phyloP scores from a whole-genome alignment of 108 stramenopile species.

The Cylindrotheca closterium region DNA sequence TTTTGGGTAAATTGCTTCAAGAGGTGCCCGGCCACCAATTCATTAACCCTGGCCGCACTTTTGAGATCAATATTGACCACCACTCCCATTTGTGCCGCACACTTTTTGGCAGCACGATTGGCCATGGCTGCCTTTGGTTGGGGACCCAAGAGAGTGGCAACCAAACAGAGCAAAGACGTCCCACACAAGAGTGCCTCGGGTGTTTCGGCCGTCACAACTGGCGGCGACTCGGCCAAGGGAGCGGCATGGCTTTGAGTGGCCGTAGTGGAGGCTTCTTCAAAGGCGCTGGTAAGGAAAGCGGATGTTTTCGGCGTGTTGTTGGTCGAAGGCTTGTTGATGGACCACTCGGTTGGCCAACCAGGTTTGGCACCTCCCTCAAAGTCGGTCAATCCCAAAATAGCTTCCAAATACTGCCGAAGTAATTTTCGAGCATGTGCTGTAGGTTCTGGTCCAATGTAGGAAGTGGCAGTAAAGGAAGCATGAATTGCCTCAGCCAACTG shows the following conservation, averaged over 20 bases:
- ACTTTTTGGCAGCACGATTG: slow-evolving; percentile 74
- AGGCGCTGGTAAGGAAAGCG: slow-evolving; percentile 15
- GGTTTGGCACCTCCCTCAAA: slow-evolving; percentile 51
- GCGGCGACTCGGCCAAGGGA: slow-evolving; percentile 22
- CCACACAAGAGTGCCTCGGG: slow-evolving; percentile 61
- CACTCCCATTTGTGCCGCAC: slow-evolving; percentile 66
- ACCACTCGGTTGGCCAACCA: slow-evolving; percentile 48
- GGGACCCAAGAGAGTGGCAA: slow-evolving; percentile 58
- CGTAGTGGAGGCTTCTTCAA: slow-evolving; percentile 27
- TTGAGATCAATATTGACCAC: slow-evolving; percentile 25
- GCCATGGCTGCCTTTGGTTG: slow-evolving; percentile 66
- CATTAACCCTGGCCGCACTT: slow-evolving; percentile 62
- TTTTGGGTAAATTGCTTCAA: slow-evolving; percentile 52
- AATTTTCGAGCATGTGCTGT: slow-evolving; percentile 51
- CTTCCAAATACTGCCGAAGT: slow-evolving; percentile 76
- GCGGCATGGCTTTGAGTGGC: background rate
- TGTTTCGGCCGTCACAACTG: slow-evolving; percentile 31
- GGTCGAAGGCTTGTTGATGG: background rate
- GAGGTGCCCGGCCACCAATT: slow-evolving; percentile 62
- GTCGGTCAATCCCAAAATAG: slow-evolving; percentile 70
- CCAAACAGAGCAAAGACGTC: slow-evolving; percentile 73
- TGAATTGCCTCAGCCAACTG: slow-evolving; percentile 80
- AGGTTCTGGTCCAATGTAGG: slow-evolving; percentile 79
- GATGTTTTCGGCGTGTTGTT: slow-evolving; percentile 10
- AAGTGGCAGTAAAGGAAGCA: slow-evolving; percentile 79